Percentiles rank a stretch among this genome's conserved stretches.
Conservation (phyloP, 192 early-diverging fungal genomes). For the Gonapodya sp. region DNA sequence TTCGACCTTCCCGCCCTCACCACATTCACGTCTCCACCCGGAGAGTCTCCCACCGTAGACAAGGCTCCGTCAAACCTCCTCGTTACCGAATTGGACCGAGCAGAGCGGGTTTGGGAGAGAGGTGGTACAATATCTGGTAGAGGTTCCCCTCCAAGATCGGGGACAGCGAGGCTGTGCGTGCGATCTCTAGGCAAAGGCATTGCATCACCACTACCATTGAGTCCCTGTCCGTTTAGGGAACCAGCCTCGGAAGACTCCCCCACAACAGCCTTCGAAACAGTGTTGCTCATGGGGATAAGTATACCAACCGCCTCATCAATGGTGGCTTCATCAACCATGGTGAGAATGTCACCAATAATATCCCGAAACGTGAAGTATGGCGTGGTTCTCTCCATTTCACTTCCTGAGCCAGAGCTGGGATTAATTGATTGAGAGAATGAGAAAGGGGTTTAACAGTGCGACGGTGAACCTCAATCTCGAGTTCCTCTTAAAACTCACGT, state of each 20-base stretch:
- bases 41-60: not conserved
- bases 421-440: constrained; percentile 1
- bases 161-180: not conserved
- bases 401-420: constrained; percentile 21
- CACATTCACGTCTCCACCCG: not conserved
- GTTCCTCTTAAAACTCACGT: constrained; percentile 22
- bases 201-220: not conserved
- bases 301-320: constrained; percentile 14
- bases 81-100: not conserved
- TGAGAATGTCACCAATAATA: constrained; percentile 28
- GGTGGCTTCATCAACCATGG: constrained; percentile 20
- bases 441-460: not conserved
- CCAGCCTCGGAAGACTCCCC: not conserved
- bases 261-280: not conserved
- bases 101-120: not conserved
- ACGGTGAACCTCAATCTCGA: not conserved
- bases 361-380: constrained; percentile 31
- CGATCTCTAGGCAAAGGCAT: not conserved
- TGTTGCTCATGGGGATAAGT: constrained; percentile 7
- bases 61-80: not conserved
- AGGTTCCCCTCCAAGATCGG: not conserved
- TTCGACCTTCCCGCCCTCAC: not conserved
- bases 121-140: not conserved
- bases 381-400: constrained; percentile 34
- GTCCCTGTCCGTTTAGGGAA: not conserved